Conservation (phyloP, 2,329 filamentous ascomycete species). For the Tolypocladium paradoxum region DNA sequence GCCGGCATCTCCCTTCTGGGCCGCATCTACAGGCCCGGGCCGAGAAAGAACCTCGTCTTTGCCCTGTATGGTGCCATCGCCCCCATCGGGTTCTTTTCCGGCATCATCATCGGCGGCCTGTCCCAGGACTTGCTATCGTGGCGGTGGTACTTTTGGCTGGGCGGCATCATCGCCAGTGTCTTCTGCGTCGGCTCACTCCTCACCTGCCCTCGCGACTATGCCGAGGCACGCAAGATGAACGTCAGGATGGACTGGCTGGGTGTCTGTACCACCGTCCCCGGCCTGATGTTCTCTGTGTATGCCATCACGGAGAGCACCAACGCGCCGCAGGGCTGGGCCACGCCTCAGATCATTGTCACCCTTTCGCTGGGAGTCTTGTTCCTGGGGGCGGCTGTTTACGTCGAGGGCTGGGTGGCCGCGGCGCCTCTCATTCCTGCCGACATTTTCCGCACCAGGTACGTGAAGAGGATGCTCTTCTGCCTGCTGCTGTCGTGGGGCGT, state of each 20-base stretch:
- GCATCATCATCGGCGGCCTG: slow-evolving; percentile 55
- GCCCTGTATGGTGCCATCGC: slow-evolving; percentile 45
- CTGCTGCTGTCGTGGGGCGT: slow-evolving; percentile 40
- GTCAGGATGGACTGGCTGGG: slow-evolving; percentile 53
- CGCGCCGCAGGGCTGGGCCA: slow-evolving; percentile 49
- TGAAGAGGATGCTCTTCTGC: slow-evolving; percentile 44
- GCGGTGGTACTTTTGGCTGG: slow-evolving; percentile 61
- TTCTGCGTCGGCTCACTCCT: slow-evolving; percentile 34
- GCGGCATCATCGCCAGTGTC: slow-evolving; percentile 32
- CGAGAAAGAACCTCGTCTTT: slow-evolving; percentile 56
- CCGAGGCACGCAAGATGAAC: slow-evolving; percentile 15
- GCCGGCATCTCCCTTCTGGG: slow-evolving; percentile 57
- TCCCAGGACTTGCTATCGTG: slow-evolving; percentile 47
- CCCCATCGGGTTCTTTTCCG: slow-evolving; percentile 45
- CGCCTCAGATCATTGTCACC: slow-evolving; percentile 51
- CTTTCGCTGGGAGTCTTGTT: slow-evolving; percentile 45
- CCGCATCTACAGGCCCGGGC: slow-evolving; percentile 54
- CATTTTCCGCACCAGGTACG: slow-evolving; percentile 51
- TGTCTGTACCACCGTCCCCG: slow-evolving; percentile 39
- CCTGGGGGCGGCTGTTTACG: slow-evolving; percentile 44
- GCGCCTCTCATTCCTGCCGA: slow-evolving; percentile 52
- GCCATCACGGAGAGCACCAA: slow-evolving; percentile 57
- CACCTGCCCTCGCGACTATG: slow-evolving; percentile 24
- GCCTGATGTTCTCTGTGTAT: slow-evolving; percentile 55
- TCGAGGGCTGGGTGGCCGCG: slow-evolving; percentile 52